phyloP scores from a whole-genome alignment of 495 filamentous ascomycete genomes.

The Daldinia loculata region DNA sequence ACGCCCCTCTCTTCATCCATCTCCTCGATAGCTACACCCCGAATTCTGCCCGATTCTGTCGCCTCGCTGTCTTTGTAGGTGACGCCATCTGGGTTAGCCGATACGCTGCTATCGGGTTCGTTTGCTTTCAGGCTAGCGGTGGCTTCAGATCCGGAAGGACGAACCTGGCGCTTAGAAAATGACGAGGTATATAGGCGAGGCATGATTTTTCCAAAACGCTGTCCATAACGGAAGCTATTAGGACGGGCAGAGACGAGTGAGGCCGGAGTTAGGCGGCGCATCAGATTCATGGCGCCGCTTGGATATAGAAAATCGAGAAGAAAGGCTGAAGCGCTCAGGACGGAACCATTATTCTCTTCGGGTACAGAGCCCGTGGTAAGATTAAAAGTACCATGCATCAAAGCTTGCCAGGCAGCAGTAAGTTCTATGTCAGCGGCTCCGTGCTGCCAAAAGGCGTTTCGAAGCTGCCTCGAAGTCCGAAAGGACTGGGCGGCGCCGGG shows the following conservation, averaged over 20 bases:
- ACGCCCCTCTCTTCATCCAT: neutral
- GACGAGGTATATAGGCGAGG: slow-evolving; percentile 42
- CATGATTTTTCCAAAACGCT: slow-evolving; percentile 16
- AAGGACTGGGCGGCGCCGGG: slow-evolving; percentile 63
- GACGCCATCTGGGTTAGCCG: neutral
- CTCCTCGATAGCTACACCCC: neutral
- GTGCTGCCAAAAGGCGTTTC: slow-evolving; percentile 73
- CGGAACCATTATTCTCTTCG: slow-evolving; percentile 31
- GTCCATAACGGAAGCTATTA: slow-evolving; percentile 18
- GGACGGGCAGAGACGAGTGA: slow-evolving; percentile 23
- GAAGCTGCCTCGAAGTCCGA: slow-evolving; percentile 67
- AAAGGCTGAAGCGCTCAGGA: slow-evolving; percentile 51
- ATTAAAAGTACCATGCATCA: slow-evolving; percentile 46
- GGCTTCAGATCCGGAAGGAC: neutral
- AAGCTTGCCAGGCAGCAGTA: slow-evolving; percentile 55
- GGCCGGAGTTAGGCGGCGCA: slow-evolving; percentile 50
- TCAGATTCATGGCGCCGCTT: slow-evolving; percentile 56
- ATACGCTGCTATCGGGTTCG: neutral
- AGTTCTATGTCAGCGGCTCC: slow-evolving; percentile 66
- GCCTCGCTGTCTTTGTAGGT: neutral
- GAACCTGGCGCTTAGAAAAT: slow-evolving; percentile 13
- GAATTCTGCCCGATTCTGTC: neutral
- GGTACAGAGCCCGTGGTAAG: slow-evolving; percentile 10
- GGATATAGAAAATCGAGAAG: slow-evolving; percentile 74
- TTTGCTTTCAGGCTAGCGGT: slow-evolving; percentile 1